Percentiles rank a stretch among this genome's conserved stretches.
Evolutionary conservation across 305 asterid genomes (phyloP).

Genomic region (Ilex paraguariensis): DNA sequence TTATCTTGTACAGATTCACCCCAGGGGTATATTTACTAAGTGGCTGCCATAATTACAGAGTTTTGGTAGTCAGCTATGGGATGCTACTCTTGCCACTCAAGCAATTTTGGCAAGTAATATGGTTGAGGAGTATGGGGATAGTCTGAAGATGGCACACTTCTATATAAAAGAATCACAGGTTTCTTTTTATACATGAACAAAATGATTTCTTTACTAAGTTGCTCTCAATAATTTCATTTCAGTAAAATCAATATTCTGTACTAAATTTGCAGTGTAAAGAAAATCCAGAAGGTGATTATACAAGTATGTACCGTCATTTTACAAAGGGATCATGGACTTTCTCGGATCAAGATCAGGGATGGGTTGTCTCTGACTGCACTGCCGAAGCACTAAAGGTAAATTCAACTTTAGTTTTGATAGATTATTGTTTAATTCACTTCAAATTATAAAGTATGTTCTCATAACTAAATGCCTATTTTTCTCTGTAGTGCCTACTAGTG

Average conservation of each 20-base stretch:
- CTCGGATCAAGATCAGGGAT: conserved; percentile 92
- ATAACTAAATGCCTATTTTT: background rate
- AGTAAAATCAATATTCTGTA: background rate
- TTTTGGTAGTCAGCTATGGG: conserved; percentile 85
- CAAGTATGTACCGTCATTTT: conserved; percentile 66
- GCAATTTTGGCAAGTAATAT: conserved; percentile 66
- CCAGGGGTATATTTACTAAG: background rate
- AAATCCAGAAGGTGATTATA: conserved; percentile 59
- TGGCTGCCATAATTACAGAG: conserved; percentile 20
- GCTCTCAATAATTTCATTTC: background rate
- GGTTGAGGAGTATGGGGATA: conserved; percentile 71
- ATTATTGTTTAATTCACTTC: too few relatives aligned
- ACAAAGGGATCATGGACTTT: conserved; percentile 89
- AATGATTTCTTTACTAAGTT: too few relatives aligned
- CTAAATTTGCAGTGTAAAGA: conserved; percentile 38
- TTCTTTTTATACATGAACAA: background rate
- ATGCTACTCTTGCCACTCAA: conserved; percentile 53
- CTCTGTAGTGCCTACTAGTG: conserved; percentile 45
- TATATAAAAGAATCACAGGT: conserved; percentile 75
- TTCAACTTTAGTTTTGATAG: background rate
- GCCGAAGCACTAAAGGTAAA: conserved; percentile 66
- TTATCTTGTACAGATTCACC: background rate
- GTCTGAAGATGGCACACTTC: conserved; percentile 64
- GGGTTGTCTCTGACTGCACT: conserved; percentile 84
- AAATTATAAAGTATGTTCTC: too few relatives aligned